These are phyloP conservation scores for Penicillium sp. DNA, from an alignment of 2,329 filamentous ascomycete genomes.

Conservation along the genomic window DNA sequence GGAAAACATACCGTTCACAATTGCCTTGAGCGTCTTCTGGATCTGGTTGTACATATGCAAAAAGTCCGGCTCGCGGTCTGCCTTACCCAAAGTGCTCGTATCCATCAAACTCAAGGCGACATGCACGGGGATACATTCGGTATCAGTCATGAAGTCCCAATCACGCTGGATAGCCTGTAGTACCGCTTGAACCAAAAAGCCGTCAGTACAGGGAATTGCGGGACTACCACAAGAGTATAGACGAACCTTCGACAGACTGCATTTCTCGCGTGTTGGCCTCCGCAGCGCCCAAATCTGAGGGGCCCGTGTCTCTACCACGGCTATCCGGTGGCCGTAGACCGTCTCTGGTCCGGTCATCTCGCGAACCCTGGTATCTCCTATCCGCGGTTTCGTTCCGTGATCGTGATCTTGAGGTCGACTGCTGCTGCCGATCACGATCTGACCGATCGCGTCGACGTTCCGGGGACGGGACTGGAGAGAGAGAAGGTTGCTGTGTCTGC, in stretches of 20 bases:
- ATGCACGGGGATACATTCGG: conserved; percentile 88
- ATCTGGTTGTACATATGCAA: conserved; percentile 79
- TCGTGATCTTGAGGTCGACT: conserved; percentile 36
- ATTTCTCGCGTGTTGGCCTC: conserved; percentile 23
- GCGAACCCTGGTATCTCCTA: conserved; percentile 24
- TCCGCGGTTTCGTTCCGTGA: conserved; percentile 32
- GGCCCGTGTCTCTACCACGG: conserved; percentile 22
- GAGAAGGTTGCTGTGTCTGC: conserved; percentile 26
- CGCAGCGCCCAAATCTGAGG: conserved; percentile 12
- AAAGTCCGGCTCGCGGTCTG: conserved; percentile 83
- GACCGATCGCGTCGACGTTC: conserved; percentile 33
- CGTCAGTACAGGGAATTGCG: conserved; percentile 4
- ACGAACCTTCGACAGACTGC: conserved; percentile 38
- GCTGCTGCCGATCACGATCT: conserved; percentile 31
- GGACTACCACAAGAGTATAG: neutral
- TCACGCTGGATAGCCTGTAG: conserved; percentile 81
- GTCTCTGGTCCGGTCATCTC: conserved; percentile 29
- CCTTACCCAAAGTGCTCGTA: conserved; percentile 85
- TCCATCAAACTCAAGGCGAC: conserved; percentile 94
- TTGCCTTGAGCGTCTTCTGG: conserved; percentile 87
- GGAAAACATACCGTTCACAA: conserved; percentile 70
- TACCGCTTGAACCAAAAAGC: conserved; percentile 49
- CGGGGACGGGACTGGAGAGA: conserved; percentile 30
- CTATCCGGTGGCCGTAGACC: conserved; percentile 20
- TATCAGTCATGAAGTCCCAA: conserved; percentile 88